Evolutionary conservation across 1,139 yeast genomes (phyloP), one percentile per base, ranked within the genome.

Genomic region (Kazachstania sp.): DNA sequence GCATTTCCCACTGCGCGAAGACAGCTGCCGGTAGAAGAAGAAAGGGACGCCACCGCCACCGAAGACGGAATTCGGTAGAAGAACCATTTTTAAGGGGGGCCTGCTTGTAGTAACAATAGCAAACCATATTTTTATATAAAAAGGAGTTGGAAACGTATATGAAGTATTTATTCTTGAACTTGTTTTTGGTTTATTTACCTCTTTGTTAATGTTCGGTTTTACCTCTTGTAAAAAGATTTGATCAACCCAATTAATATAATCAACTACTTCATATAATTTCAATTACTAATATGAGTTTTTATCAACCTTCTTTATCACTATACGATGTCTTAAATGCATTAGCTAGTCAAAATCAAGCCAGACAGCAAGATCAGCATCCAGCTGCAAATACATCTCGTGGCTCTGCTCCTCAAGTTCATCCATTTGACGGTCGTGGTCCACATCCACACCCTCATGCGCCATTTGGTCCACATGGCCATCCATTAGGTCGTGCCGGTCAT

Each of bases 251-350:
- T 23, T 23, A 23, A 23, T 3, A 2, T 4, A 30, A 32, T 32
- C 16, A 15, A 32, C 18, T 15, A 30, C 15, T 7, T 9, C 15
- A 13, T 13, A 9, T 32, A 15, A 8, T 32, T 9, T 15, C 4
- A 32, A 15, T 15, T 4, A 3, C 36, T 20, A 26, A 26, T 23
- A 61, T 61, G 65, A 61, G 62, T 44, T 61, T 58, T 40, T 56
- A 60, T 39, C 64, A 60, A 49, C 65, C 64, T 41, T 55, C 62
- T 15, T 36, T 60, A 45, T 61, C 65, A 1, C 45, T 60, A 19
- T 60, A 59, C 41, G 65, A 61, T 49, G 57, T 61, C 20, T 30
- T 60, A 39, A 55, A 56, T 32, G 64, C 65, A 3, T 44, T 61
- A 37, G 49, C 59, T n/a, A 48, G 46, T 18, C 60, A 58, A 32